These are phyloP conservation scores for Cercophora scortea DNA, from an alignment of 495 filamentous ascomycete species.

Conservation along the genomic window DNA sequence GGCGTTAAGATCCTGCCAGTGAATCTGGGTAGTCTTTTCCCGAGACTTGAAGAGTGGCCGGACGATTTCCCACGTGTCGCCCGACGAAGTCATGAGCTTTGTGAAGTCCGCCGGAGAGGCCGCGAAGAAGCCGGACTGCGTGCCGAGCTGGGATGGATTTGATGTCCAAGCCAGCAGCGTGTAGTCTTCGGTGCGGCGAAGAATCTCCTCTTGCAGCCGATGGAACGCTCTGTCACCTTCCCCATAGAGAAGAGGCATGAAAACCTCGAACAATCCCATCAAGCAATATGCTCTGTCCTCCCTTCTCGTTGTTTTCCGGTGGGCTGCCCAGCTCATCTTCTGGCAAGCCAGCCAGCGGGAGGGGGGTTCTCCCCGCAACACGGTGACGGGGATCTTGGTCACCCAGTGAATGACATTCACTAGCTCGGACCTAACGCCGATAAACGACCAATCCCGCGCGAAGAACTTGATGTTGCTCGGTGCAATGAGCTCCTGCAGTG, in stretches of 20 bases:
- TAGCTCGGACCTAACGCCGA: constrained; percentile 12
- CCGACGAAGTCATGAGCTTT: too few relatives aligned
- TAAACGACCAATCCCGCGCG: constrained; percentile 11
- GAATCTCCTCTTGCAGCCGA: constrained; percentile 18
- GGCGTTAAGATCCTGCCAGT: too few relatives aligned
- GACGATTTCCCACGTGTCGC: too few relatives aligned
- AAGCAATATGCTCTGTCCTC: constrained; percentile 28
- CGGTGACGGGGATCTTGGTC: background rate
- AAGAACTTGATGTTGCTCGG: constrained; percentile 26
- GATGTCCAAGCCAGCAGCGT: constrained; percentile 19
- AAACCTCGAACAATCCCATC: constrained; percentile 19
- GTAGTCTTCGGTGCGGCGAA: constrained; percentile 19
- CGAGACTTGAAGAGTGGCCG: too few relatives aligned
- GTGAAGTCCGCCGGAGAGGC: too few relatives aligned
- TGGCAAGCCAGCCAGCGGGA: constrained; percentile 2
- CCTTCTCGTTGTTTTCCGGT: constrained; percentile 14
- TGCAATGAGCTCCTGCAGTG: constrained; percentile 24
- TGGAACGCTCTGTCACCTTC: constrained; percentile 19
- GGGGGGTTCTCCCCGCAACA: background rate
- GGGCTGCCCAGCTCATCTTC: constrained; percentile 20
- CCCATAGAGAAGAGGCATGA: constrained; percentile 23
- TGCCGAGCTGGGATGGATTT: too few relatives aligned
- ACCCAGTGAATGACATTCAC: constrained; percentile 16
- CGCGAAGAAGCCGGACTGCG: too few relatives aligned
- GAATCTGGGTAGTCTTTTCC: too few relatives aligned